Evolutionary conservation across 73 alveolate genomes (phyloP).

Genomic region (Halteria grandinella): DNA sequence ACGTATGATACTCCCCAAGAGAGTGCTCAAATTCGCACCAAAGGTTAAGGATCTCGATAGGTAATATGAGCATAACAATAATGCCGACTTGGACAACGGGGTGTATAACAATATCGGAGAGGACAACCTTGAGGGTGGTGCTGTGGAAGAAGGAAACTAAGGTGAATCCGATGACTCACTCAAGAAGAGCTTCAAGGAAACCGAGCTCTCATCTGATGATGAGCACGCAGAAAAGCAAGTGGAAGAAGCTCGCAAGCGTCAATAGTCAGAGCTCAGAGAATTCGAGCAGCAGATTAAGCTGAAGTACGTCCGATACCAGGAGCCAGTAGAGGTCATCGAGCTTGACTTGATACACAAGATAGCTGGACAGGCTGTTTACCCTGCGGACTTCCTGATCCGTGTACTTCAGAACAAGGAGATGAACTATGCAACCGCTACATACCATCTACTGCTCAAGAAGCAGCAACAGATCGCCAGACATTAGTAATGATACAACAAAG

Average conservation of each 20-base stretch:
- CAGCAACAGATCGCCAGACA: conserved; percentile 7
- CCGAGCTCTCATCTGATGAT: conserved; percentile 10
- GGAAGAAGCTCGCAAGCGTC: conserved; percentile 11
- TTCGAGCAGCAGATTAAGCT: conserved; percentile 16
- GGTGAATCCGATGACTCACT: conserved; percentile 17
- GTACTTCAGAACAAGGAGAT: conserved; percentile 63
- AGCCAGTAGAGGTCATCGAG: conserved; percentile 43
- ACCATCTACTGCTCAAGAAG: conserved; percentile 61
- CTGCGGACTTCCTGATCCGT: conserved; percentile 53
- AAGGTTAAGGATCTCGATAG: conserved; percentile 70
- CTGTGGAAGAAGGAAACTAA: neutral
- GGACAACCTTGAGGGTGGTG: neutral
- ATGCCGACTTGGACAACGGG: conserved; percentile 85
- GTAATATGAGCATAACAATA: conserved; percentile 80
- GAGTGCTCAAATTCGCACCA: conserved; percentile 60
- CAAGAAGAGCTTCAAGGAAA: conserved; percentile 30
- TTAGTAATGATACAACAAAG: neutral
- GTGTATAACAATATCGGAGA: conserved; percentile 51
- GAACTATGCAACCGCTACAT: conserved; percentile 78
- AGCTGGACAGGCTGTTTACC: conserved; percentile 70
- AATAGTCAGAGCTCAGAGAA: conserved; percentile 14
- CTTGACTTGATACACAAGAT: conserved; percentile 61
- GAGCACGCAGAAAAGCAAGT: conserved; percentile 24
- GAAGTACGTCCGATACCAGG: conserved; percentile 24
- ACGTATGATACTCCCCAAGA: neutral